Percentiles rank a stretch among this genome's conserved stretches.
These are phyloP conservation scores for Aegilops umbellulata DNA, from an alignment of 176 grass and related monocot genomes.

Conservation along the genomic window DNA sequence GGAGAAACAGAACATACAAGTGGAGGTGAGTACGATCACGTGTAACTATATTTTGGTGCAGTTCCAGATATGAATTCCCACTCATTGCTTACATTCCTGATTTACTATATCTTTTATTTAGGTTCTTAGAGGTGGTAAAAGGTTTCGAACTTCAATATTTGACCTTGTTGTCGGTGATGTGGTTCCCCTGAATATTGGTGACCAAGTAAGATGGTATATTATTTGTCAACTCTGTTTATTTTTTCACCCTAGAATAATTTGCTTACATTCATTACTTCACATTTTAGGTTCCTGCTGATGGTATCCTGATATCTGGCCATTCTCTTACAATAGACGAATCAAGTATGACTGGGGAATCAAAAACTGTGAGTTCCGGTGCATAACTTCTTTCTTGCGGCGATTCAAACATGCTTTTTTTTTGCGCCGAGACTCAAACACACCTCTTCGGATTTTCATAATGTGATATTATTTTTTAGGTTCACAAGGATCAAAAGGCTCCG, in stretches of 20 bases:
- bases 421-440: neutral
- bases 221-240: constrained; percentile 24
- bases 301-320: constrained; percentile 85
- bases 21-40: constrained; percentile 62
- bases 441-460: neutral
- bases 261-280: constrained; percentile 26
- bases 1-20: constrained; percentile 95
- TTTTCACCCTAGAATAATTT: constrained; percentile 25
- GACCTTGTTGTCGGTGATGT: constrained; percentile 89
- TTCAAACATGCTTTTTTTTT: neutral
- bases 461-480: constrained; percentile 54
- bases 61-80: constrained; percentile 7
- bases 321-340: constrained; percentile 99
- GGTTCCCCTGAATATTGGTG: constrained; percentile 95
- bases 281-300: constrained; percentile 88
- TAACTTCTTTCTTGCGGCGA: neutral
- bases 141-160: constrained; percentile 82
- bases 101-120: constrained; percentile 33
- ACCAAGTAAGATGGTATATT: constrained; percentile 81
- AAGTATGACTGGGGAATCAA: constrained; percentile 94
- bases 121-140: constrained; percentile 92
- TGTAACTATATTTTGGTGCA: constrained; percentile 16
- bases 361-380: constrained; percentile 61
- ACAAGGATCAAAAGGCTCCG: constrained; percentile 78
- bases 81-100: constrained; percentile 11